Evolutionary conservation across 371 early-diverging fungal species (phyloP), one percentile per base, ranked within the genome.

Genomic region (Mucor mucedo): DNA sequence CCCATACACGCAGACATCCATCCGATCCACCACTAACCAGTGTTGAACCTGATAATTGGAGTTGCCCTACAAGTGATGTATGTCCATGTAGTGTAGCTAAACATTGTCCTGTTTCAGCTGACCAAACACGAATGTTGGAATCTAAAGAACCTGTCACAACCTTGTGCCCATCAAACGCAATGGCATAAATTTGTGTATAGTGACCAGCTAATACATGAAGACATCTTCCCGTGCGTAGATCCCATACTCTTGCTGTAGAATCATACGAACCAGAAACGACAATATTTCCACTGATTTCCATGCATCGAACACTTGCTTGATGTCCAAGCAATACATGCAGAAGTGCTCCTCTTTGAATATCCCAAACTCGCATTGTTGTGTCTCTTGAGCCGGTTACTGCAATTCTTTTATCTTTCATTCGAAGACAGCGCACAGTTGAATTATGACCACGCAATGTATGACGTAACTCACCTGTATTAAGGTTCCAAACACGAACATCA

Each of bases 211-310:
- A 75, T 10, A 81, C 80, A 71, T 87, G 84, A 39, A 91, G 70
- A 47, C 87, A 85, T 32, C 82, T 73, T 0, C 94, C 94, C 2
- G 93, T 93, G 11, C 69, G 55, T 9, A 91, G 73, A 63, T 90
- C 86, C 99, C 99, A 98, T 7, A 94, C 85, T 8, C 94, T 85
- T 4, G 94, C 95, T 3, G 92, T 91, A 29, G 84, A 83, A 73
- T 97, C 99, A 70, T 97, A 98, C 2, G 92, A 92, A 30, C 97
- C 98, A 41, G 89, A 89, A 2, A 96, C 91, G 3, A 96, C 81
- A 14, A 85, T 71, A 52, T 91, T 84, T 5, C 90, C 93, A 63
- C 80, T 71, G 13, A 89, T 89, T 27, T 94, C 95, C 58, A 98
- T 78, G 54, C 97, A 91, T 50, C 89, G 83, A 2, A 95, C 96